These are phyloP conservation scores for Calycina herbarum DNA, from an alignment of 2,329 filamentous ascomycete genomes.

Conservation along the genomic window DNA sequence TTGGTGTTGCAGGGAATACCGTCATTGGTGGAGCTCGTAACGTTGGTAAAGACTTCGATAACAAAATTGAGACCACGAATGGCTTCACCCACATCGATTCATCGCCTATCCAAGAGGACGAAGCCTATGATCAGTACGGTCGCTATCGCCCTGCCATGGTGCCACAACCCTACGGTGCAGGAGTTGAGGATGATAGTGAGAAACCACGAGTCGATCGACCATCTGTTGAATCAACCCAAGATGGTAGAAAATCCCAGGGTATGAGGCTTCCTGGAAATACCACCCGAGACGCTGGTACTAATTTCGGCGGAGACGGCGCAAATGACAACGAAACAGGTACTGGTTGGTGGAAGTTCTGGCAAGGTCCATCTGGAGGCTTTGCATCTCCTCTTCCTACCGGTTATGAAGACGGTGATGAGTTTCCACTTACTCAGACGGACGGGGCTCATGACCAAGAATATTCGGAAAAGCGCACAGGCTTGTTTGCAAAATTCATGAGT, in stretches of 20 bases:
- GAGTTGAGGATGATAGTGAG: constrained; percentile 24
- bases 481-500: constrained; percentile 52
- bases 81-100: constrained; percentile 35
- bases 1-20: constrained; percentile 36
- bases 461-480: constrained; percentile 38
- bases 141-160: constrained; percentile 28
- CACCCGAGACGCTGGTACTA: constrained; percentile 21
- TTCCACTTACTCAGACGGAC: constrained; percentile 43
- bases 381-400: constrained; percentile 62
- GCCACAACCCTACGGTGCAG: constrained; percentile 24
- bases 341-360: constrained; percentile 66
- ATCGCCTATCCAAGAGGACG: constrained; percentile 25
- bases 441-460: constrained; percentile 10
- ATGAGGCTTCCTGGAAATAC: constrained; percentile 31
- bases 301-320: constrained; percentile 27
- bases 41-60: constrained; percentile 51
- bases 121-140: constrained; percentile 34
- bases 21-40: constrained; percentile 48
- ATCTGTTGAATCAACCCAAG: constrained; percentile 20
- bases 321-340: constrained; percentile 18
- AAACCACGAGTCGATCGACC: constrained; percentile 15
- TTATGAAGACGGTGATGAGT: constrained; percentile 42
- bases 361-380: constrained; percentile 60
- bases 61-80: constrained; percentile 54
- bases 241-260: constrained; percentile 13